Conservation (phyloP, 768 basidiomycete species). For the Lactarius trivialis region DNA sequence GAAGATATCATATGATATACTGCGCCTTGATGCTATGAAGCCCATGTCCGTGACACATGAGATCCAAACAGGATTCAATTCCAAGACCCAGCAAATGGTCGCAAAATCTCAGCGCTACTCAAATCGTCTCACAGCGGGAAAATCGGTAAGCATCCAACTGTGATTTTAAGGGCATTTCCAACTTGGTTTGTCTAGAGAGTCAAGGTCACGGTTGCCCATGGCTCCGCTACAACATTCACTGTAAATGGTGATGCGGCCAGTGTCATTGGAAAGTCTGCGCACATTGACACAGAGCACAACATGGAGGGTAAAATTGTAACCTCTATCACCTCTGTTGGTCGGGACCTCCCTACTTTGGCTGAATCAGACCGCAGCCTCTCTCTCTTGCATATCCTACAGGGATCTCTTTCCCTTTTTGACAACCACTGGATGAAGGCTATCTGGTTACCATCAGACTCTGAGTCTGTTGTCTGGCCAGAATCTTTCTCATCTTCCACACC, state of each 20-base stretch:
- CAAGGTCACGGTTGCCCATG: conserved; percentile 24
- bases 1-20: conserved; percentile 14
- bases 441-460: conserved; percentile 28
- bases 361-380: conserved; percentile 37
- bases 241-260: conserved; percentile 24
- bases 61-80: conserved; percentile 9
- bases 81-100: conserved; percentile 12
- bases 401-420: conserved; percentile 26
- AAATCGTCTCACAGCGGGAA: conserved; percentile 1
- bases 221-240: conserved; percentile 22
- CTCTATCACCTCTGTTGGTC: conserved; percentile 46
- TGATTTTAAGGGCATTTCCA: background rate
- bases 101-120: conserved; percentile 13
- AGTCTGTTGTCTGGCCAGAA: conserved; percentile 34
- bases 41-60: conserved; percentile 12
- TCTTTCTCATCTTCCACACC: conserved; percentile 26
- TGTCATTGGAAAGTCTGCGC: conserved; percentile 22
- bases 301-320: conserved; percentile 31
- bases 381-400: conserved; percentile 35
- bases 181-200: conserved; percentile 13
- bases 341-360: conserved; percentile 51
- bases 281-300: conserved; percentile 25
- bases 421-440: conserved; percentile 37
- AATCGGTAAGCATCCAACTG: background rate
- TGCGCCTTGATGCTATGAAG: conserved; percentile 10